Evolutionary conservation across 2,329 filamentous ascomycete genomes (phyloP).

Genomic region (Helicocarpus griseus): DNA sequence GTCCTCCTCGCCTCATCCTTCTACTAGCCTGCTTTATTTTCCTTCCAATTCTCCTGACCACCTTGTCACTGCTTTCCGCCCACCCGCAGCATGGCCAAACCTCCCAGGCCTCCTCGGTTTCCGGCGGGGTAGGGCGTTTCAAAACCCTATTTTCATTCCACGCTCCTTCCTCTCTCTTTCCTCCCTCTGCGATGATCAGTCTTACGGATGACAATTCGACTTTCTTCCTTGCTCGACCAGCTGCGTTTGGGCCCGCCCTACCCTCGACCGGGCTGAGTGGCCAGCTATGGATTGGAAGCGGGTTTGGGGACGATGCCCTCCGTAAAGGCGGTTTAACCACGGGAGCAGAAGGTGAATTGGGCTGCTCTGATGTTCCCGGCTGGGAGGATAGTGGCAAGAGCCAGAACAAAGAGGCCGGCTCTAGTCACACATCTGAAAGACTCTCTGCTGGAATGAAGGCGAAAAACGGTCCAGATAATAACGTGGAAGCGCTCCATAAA

Average conservation of each 20-base stretch:
- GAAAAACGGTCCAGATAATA: not conserved
- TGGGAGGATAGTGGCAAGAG: slow-evolving; percentile 57
- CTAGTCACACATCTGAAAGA: not conserved
- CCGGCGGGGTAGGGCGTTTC: slow-evolving; percentile 37
- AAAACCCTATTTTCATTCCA: slow-evolving; percentile 59
- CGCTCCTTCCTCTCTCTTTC: slow-evolving; percentile 77
- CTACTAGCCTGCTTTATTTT: slow-evolving; percentile 39
- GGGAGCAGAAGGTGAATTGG: slow-evolving; percentile 68
- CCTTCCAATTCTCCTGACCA: slow-evolving; percentile 39
- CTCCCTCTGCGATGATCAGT: slow-evolving; percentile 89
- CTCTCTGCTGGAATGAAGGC: not conserved
- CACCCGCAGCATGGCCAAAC: slow-evolving; percentile 29
- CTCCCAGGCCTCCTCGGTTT: slow-evolving; percentile 23
- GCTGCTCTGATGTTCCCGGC: slow-evolving; percentile 87
- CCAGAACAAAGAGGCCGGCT: not conserved
- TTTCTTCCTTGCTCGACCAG: slow-evolving; percentile 86
- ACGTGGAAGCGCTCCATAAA: not conserved
- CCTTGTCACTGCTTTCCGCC: slow-evolving; percentile 35
- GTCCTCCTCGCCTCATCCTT: slow-evolving; percentile 38
- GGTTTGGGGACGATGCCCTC: slow-evolving; percentile 72
- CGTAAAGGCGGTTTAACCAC: slow-evolving; percentile 45
- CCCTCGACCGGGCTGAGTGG: slow-evolving; percentile 70
- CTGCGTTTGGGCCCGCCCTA: slow-evolving; percentile 78
- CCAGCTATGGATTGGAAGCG: slow-evolving; percentile 85
- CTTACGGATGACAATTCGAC: slow-evolving; percentile 97